Evolutionary conservation across 1,139 yeast genomes (phyloP), one percentile per base, ranked within the genome.

Genomic region (Pichia sp.): DNA sequence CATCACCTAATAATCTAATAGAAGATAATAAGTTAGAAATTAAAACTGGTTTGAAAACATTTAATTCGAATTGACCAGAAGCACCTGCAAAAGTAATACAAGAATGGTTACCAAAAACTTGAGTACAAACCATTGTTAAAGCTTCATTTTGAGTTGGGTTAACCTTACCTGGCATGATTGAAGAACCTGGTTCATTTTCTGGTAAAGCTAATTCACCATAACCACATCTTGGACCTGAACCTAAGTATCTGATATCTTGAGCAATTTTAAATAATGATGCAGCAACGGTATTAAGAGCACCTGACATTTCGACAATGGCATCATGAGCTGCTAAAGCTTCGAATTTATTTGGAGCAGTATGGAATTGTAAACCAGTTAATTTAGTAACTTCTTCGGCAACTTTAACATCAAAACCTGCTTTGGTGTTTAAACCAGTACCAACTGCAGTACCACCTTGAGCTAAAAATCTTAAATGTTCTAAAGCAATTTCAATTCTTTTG

Each of bases 381-480:
- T 80, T 79, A 55, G 95, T 71, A 45, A 90, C 95, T 67, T 84
- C 80, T 55, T 76, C 81, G 56, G 96, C 96, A 61, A 93, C 81
- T 65, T 86, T 83, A 61, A 75, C 83, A 66, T 90, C 96, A 70
- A 87, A 93, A 22, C 98, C 98, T 68, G 81, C 80, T 67, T 72
- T 84, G 72, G 99, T 91, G 81, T 93, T 93, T 63, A 93, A 81
- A 60, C 99, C 99, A 53, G 99, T 93, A 64, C 99, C 99, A 53
- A 93, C 99, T 56, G 99, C 99, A 59, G 99, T 93, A 73, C 99
- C 99, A 74, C 99, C 99, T 77, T 93, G 99, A 51, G 99, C 99
- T 64, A 93, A 80, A 67, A 70, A 81, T 66, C 84, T 78, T 69
- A 93, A 79, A 70, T 84, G 81, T 61, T 89, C 89, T 60, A 93